Conservation (phyloP, 805 yeast genomes). For the Zygoascus bituminiphila region DNA sequence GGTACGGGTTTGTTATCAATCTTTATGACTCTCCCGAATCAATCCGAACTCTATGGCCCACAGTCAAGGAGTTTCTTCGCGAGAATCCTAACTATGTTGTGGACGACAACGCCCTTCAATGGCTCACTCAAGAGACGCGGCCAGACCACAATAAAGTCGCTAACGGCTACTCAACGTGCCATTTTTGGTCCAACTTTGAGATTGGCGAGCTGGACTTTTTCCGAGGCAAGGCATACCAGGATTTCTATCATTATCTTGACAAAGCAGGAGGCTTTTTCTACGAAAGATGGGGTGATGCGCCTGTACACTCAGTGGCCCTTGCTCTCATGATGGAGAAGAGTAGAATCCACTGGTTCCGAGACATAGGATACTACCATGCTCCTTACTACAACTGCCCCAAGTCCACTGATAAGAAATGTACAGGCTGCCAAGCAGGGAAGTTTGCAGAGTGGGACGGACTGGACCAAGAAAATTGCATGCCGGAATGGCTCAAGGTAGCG, state of each 20-base stretch:
- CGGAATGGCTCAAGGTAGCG: constrained; percentile 44
- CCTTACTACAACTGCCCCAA: constrained; percentile 76
- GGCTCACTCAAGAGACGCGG: constrained; percentile 44
- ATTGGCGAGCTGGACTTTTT: constrained; percentile 78
- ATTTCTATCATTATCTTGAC: constrained; percentile 59
- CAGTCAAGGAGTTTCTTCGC: constrained; percentile 51
- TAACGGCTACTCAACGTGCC: constrained; percentile 53
- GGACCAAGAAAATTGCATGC: constrained; percentile 65
- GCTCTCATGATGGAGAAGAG: constrained; percentile 62
- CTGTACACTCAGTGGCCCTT: constrained; percentile 73
- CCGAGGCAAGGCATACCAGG: constrained; percentile 56
- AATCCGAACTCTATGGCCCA: constrained; percentile 57
- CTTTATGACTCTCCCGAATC: constrained; percentile 66
- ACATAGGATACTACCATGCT: constrained; percentile 69
- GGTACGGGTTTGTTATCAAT: constrained; percentile 65
- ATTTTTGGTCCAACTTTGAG: constrained; percentile 88
- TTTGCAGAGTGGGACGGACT: constrained; percentile 47
- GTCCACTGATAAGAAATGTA: constrained; percentile 41
- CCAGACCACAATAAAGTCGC: constrained; percentile 34
- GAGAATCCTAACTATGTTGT: constrained; percentile 50
- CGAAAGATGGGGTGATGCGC: constrained; percentile 93
- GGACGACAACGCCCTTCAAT: constrained; percentile 45
- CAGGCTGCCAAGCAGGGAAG: constrained; percentile 44
- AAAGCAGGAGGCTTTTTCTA: constrained; percentile 73
- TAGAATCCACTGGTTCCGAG: constrained; percentile 79